Conservation (phyloP, 495 filamentous ascomycete species). For the Rostrohypoxylon terebratum region DNA sequence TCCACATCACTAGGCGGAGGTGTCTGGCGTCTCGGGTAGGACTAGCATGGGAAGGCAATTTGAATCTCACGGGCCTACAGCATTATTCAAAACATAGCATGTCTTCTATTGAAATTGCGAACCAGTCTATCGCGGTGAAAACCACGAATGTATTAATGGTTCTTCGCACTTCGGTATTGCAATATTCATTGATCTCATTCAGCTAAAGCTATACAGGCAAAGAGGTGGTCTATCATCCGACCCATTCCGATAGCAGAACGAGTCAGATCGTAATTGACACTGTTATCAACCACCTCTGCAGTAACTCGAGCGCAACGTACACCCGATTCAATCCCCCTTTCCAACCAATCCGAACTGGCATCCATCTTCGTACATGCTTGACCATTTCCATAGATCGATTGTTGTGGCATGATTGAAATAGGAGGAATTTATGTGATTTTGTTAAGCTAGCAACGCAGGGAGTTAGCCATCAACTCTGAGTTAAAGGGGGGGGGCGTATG, state of each 20-base stretch:
- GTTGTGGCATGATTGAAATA: background rate
- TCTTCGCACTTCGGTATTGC: background rate
- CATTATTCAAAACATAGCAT: background rate
- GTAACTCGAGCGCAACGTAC: background rate
- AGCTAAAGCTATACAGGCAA: constrained; percentile 15
- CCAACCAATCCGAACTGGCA: background rate
- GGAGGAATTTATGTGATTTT: background rate
- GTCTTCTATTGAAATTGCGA: background rate
- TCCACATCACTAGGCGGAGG: constrained; percentile 20
- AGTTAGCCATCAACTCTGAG: background rate
- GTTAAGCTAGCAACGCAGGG: background rate
- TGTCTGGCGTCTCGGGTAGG: constrained; percentile 32
- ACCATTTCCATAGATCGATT: background rate
- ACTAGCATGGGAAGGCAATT: constrained; percentile 12
- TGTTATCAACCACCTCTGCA: background rate
- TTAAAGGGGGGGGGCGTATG: background rate
- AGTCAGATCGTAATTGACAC: background rate
- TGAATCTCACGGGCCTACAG: background rate
- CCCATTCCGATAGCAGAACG: background rate
- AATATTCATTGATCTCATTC: constrained; percentile 4
- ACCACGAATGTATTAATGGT: background rate
- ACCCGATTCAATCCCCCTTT: background rate
- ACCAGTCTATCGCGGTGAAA: background rate
- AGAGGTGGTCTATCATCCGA: background rate
- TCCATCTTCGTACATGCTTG: background rate